Conservation (phyloP, 345 rosid species). For the Brassica nigra region DNA sequence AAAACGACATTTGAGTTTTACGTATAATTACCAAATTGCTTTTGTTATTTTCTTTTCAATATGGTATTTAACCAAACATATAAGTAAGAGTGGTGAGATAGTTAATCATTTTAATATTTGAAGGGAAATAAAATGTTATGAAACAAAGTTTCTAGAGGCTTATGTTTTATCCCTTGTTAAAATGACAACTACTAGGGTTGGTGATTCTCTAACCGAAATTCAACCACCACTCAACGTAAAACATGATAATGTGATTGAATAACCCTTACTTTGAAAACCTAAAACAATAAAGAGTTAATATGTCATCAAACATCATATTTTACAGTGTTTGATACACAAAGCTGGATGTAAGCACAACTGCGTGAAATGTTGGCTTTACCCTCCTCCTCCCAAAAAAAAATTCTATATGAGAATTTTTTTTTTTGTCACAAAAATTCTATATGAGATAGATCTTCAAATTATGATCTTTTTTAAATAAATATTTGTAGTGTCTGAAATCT, state of each 20-base stretch:
- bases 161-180: background rate
- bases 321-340: background rate
- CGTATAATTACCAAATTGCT: background rate
- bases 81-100: background rate
- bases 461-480: no score
- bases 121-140: background rate
- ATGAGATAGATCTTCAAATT: no score
- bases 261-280: background rate
- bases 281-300: background rate
- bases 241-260: background rate
- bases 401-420: no score
- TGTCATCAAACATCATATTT: background rate
- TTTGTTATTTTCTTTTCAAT: background rate
- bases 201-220: conserved; percentile 10
- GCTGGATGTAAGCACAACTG: no score
- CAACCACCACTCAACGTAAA: conserved; percentile 19
- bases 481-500: no score
- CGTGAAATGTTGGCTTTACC: no score
- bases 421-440: no score
- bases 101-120: background rate
- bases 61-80: background rate
- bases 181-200: background rate
- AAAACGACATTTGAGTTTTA: background rate
- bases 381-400: no score
- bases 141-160: background rate